Evolutionary conservation across 2,329 filamentous ascomycete species (phyloP), one percentile per base, ranked within the genome.

Genomic region (Beauveria rudraprayagi): DNA sequence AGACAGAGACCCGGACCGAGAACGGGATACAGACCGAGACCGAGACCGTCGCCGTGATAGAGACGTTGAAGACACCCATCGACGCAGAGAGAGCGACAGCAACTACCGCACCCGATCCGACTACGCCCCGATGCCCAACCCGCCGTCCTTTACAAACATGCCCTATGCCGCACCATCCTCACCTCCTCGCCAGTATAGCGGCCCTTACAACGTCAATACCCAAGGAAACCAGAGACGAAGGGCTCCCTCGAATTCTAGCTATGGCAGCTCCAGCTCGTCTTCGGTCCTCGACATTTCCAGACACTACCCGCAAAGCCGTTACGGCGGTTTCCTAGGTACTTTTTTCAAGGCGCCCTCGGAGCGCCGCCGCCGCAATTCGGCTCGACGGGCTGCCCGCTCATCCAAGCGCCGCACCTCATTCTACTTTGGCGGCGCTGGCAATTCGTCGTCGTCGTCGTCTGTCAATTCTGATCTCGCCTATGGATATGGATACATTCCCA

Each of bases 401-500:
- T 56, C 50, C 19, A 60, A 60, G 57, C 56, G 56, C 9, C 56
- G 56, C 16, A 50, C 44, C 10, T 44, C 41, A 58, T 78, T 86
- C 47, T 81, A 79, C 61, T 80, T 85, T 66, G 78, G 76, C 37
- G 61, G 46, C 40, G 24, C 47, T 34, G 61, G 71, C 60, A 88
- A 86, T 67, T 86, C 83, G 2, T 89, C 86, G 1, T 87, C 84
- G 2, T 88, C 84, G 2, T 88, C 85, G 0, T 88, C 85, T 1
- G 77, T 88, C 60, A 85, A 88, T 70, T 83, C 82, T 22, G 87
- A 90, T 68, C 74, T 90, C 63, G 86, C 86, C 10, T 90, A 89
- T 69, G 86, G 87, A 10, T 79, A 75, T 60, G 86, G 84, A 17
- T 87, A 81, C 64, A 75, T 83, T 52, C 78, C 78, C 63, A 72